These are phyloP conservation scores for Pleurotus tuoliensis DNA, from an alignment of 768 basidiomycete genomes.

Conservation along the genomic window DNA sequence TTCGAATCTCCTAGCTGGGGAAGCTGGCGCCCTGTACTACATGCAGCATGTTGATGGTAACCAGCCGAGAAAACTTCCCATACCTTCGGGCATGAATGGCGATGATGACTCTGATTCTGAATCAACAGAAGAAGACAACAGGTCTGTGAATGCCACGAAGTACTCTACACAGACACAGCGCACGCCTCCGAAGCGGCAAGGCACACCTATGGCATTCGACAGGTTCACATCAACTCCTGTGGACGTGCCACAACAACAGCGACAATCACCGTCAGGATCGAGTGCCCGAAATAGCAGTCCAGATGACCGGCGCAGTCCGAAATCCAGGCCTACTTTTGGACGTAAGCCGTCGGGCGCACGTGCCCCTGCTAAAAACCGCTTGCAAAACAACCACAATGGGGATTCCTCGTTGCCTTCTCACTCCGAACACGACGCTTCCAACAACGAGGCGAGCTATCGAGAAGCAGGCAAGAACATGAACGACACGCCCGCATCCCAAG, in stretches of 20 bases:
- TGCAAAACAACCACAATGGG: constrained; percentile 8
- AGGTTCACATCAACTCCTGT: constrained; percentile 20
- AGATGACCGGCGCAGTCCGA: constrained; percentile 28
- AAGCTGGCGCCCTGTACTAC: constrained; percentile 66
- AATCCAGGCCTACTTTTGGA: constrained; percentile 41
- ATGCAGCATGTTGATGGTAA: constrained; percentile 52
- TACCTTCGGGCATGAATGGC: constrained; percentile 34
- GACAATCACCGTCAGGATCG: constrained; percentile 3
- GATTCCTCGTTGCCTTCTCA: constrained; percentile 8
- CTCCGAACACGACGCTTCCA: background rate
- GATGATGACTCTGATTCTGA: constrained; percentile 34
- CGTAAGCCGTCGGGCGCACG: constrained; percentile 85
- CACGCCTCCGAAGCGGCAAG: constrained; percentile 26
- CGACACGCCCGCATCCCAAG: background rate
- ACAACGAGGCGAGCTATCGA: constrained; percentile 24
- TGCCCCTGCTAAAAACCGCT: constrained; percentile 39
- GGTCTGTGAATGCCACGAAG: background rate
- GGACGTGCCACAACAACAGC: constrained; percentile 6
- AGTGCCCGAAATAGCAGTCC: constrained; percentile 11
- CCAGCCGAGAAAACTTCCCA: constrained; percentile 11
- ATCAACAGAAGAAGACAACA: constrained; percentile 14
- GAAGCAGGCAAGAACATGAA: constrained; percentile 18
- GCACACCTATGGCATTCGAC: constrained; percentile 36
- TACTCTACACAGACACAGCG: background rate
- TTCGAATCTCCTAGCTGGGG: constrained; percentile 38